A percentile compares a stretch with the other conserved stretches of the same genome.
These are phyloP conservation scores for Fusarium begoniae DNA, from an alignment of 2,329 filamentous ascomycete genomes.

Conservation along the genomic window DNA sequence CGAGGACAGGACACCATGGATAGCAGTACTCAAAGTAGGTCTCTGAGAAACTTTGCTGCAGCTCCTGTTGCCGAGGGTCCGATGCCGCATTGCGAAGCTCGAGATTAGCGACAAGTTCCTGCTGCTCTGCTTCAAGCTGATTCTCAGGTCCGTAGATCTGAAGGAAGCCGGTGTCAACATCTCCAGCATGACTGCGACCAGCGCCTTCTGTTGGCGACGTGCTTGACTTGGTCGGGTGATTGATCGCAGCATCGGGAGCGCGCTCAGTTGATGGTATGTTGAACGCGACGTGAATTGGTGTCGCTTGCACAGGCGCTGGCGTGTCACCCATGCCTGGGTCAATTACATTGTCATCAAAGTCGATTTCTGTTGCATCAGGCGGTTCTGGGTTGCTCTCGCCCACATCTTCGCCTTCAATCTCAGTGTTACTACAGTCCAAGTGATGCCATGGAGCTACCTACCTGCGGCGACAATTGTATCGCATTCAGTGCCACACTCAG, in stretches of 20 bases:
- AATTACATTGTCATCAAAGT: neutral
- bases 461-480: neutral
- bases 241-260: neutral
- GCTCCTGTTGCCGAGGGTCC: constrained; percentile 32
- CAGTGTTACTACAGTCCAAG: neutral
- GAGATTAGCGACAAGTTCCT: constrained; percentile 42
- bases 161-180: constrained; percentile 49
- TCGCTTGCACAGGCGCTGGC: neutral
- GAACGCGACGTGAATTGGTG: constrained; percentile 4
- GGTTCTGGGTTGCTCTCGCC: neutral
- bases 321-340: neutral
- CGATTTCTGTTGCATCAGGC: neutral
- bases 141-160: constrained; percentile 49
- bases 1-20: constrained; percentile 54
- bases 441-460: neutral
- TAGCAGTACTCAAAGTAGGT: constrained; percentile 56
- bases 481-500: neutral
- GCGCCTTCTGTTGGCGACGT: constrained; percentile 31
- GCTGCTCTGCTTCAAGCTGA: constrained; percentile 43
- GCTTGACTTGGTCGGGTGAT: constrained; percentile 21
- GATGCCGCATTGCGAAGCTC: constrained; percentile 34
- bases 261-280: neutral
- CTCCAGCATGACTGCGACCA: constrained; percentile 42
- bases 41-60: constrained; percentile 53
- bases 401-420: neutral